phyloP scores from a whole-genome alignment of 495 filamentous ascomycete species.

The Astrothelium macrocarpum region DNA sequence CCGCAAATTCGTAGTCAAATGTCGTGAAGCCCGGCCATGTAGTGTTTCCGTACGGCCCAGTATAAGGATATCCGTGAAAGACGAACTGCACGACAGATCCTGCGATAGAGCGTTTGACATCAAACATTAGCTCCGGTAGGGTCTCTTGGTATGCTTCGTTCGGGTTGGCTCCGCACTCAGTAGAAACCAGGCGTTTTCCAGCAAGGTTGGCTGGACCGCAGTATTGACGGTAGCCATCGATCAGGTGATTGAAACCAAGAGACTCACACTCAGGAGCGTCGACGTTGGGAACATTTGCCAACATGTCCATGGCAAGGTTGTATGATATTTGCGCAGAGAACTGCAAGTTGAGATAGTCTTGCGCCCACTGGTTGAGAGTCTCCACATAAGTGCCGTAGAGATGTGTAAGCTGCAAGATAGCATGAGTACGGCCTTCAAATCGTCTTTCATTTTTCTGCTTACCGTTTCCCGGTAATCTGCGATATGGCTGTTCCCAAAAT shows the following conservation, averaged over 20 bases:
- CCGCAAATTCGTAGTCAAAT: slow-evolving; percentile 37
- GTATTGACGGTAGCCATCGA: slow-evolving; percentile 41
- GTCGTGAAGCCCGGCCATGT: slow-evolving; percentile 44
- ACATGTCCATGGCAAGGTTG: slow-evolving; percentile 41
- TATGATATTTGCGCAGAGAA: slow-evolving; percentile 41
- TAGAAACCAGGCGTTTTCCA: slow-evolving; percentile 18
- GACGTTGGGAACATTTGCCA: slow-evolving; percentile 30
- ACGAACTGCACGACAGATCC: slow-evolving; percentile 40
- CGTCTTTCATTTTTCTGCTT: background rate
- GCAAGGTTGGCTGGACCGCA: slow-evolving; percentile 34
- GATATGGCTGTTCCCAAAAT: slow-evolving; percentile 18
- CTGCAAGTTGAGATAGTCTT: slow-evolving; percentile 13
- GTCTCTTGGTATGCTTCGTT: slow-evolving; percentile 12
- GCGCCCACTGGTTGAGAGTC: slow-evolving; percentile 29
- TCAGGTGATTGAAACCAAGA: slow-evolving; percentile 33
- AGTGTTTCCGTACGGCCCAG: slow-evolving; percentile 33
- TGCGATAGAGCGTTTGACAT: slow-evolving; percentile 27
- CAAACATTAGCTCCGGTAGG: slow-evolving; percentile 18
- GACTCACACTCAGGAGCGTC: slow-evolving; percentile 42
- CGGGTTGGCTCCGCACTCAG: slow-evolving; percentile 18
- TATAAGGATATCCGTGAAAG: slow-evolving; percentile 39
- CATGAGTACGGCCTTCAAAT: background rate
- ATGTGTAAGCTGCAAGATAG: slow-evolving; percentile 19
- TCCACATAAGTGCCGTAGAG: slow-evolving; percentile 32
- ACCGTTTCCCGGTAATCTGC: slow-evolving; percentile 27